Evolutionary conservation across 305 asterid genomes (phyloP), one percentile per base, ranked within the genome.

Genomic region (Coffea humblotiana): DNA sequence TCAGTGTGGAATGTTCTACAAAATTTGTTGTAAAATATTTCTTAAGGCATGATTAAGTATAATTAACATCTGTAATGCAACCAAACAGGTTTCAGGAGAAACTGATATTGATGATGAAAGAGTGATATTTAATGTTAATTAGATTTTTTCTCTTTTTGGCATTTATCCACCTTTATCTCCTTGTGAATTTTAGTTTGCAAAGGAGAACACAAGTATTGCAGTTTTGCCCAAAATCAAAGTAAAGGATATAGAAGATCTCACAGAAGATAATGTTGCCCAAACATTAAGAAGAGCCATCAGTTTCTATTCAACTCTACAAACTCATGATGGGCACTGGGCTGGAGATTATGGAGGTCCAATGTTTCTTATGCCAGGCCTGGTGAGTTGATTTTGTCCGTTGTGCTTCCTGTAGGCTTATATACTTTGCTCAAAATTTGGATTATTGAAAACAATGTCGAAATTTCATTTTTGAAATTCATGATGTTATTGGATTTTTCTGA

Each of bases 331-430:
- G 76, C 97, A 95, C 67, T 95, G 98, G 98, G 86, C 98, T 21
- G 98, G 98, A 78, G 98, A 95, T 83, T 81, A 81, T 29, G 83
- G 83, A 27, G 83, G 83, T 35, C 83, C 83, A 10, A 91, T 92
- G 97, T 96, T 96, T 89, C 89, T 96, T 83, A 75, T 96, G 90
- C 98, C 99, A 80, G 98, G 98, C 82, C 75, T 96, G 97, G 99
- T 96, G 79, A 84, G 89, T 82, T 73, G 73, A 69, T 66, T 75
- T 77, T 74, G 63, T 37, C 69, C 25, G 66, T 47, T 40, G 51
- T 76, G 71, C 18, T 56, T 52, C 6, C 66, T 51, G 23, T 52
- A 73, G 32, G 52, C 65, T 32, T 47, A 47, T 51, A 49, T 48
- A 74, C 35, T 65, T n/a, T 73, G 60, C 51, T 32, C 16, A 51